A percentile compares a stretch with the other conserved stretches of the same genome.
Evolutionary conservation across 139 green algal genomes (phyloP).

Genomic region (Protoeuglena noctilucae): DNA sequence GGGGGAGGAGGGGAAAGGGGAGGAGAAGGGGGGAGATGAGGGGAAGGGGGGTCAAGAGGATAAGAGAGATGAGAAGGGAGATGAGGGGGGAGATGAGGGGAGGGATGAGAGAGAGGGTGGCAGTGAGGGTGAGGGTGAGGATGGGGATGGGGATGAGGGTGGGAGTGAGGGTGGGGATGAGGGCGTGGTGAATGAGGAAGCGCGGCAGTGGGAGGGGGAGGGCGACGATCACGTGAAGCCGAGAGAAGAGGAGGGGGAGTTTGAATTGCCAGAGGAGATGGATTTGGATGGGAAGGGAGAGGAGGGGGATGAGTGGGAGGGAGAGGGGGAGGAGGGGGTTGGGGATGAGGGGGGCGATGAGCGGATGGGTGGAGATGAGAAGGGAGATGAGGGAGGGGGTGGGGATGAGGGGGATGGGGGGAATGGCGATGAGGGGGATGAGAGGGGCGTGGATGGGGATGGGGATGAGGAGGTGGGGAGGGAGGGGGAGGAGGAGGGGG

Average conservation of each 20-base stretch:
- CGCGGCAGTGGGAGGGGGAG: conserved; percentile 4
- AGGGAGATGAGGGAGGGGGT: conserved; percentile 6
- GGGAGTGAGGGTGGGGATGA: conserved; percentile 24
- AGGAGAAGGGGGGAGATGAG: conserved; percentile 27
- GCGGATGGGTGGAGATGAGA: conserved; percentile 22
- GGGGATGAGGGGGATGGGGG: conserved; percentile 9
- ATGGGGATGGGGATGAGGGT: conserved; percentile 25
- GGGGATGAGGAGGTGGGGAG: conserved; percentile 13
- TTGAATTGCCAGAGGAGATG: conserved; percentile 11
- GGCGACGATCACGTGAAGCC: conserved; percentile 7
- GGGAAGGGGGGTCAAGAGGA: no score
- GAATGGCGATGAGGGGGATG: conserved; percentile 5
- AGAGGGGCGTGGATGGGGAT: conserved; percentile 1
- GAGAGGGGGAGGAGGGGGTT: conserved; percentile 11
- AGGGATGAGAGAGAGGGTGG: no score
- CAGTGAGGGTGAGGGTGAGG: no score
- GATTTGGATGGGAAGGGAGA: conserved; percentile 5
- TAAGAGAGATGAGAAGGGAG: conserved; percentile 47
- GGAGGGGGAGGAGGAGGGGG: conserved; percentile 10
- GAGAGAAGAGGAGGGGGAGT: conserved; percentile 14
- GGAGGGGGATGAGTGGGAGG: conserved; percentile 18
- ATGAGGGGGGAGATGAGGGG: conserved; percentile 6
- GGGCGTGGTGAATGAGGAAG: conserved; percentile 8
- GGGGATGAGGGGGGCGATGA: conserved; percentile 22
- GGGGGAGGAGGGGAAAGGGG: conserved; percentile 4